Evolutionary conservation across 371 early-diverging fungal species (phyloP).

Genomic region (Spraguea lophii): DNA sequence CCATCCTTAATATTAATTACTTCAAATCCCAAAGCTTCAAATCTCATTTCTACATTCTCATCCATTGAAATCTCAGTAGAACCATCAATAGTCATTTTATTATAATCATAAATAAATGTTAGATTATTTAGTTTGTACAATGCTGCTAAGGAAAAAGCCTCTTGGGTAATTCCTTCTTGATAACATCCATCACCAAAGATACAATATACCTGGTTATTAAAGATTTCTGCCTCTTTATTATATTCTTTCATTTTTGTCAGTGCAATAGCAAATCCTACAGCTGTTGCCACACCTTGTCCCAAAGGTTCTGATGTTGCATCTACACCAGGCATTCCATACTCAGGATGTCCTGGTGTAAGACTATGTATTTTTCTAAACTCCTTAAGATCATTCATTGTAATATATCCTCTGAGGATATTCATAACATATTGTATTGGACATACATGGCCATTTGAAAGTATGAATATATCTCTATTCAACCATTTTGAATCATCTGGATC

Average conservation of each 20-base stretch:
- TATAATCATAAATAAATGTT: constrained; percentile 83
- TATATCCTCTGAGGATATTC: constrained; percentile 66
- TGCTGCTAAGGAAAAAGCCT: constrained; percentile 84
- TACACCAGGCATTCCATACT: constrained; percentile 61
- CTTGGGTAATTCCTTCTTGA: constrained; percentile 86
- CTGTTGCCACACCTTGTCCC: constrained; percentile 82
- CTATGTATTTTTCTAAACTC: constrained; percentile 67
- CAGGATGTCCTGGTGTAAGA: constrained; percentile 80
- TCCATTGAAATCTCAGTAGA: constrained; percentile 62
- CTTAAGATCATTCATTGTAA: constrained; percentile 73
- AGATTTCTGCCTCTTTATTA: too few species aligned
- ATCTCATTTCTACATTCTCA: constrained; percentile 70
- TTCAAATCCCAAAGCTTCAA: constrained; percentile 78
- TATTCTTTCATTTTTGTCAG: constrained; percentile 50
- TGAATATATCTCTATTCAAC: constrained; percentile 80
- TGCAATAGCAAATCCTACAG: constrained; percentile 83
- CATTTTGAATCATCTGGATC: constrained; percentile 30
- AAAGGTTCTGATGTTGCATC: constrained; percentile 95
- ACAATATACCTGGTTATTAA: constrained; percentile 64
- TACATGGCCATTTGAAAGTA: constrained; percentile 92
- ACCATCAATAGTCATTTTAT: constrained; percentile 77
- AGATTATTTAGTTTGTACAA: constrained; percentile 80
- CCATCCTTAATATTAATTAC: constrained; percentile 59
- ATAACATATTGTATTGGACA: constrained; percentile 77
- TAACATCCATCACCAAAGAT: constrained; percentile 91